Conservation (phyloP, 2,329 filamentous ascomycete species). For the Phaeomoniella chlamydospora region DNA sequence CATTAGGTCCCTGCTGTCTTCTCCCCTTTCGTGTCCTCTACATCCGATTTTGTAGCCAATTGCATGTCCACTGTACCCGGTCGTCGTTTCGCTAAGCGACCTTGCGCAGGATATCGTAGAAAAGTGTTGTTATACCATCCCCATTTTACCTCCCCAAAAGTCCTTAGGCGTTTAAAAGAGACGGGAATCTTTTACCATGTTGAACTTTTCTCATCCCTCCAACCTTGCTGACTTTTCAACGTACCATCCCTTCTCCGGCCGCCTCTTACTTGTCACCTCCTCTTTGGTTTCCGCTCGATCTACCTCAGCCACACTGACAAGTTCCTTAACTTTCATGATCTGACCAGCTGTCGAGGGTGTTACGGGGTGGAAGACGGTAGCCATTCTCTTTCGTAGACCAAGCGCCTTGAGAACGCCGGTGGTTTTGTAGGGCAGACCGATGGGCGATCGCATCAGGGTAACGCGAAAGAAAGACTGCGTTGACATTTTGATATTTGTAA, state of each 20-base stretch:
- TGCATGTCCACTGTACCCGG: too few species aligned
- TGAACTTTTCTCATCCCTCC: too few species aligned
- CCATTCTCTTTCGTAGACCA: slow-evolving; percentile 69
- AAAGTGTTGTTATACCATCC: too few species aligned
- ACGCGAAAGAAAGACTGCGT: slow-evolving; percentile 65
- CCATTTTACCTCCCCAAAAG: too few species aligned
- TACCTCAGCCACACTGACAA: slow-evolving; percentile 72
- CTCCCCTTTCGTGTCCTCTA: too few species aligned
- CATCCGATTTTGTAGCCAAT: too few species aligned
- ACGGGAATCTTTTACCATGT: too few species aligned
- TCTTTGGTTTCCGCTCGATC: slow-evolving; percentile 45
- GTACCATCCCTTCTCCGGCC: not conserved
- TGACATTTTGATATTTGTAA: not conserved
- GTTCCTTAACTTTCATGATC: slow-evolving; percentile 87
- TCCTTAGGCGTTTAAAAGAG: too few species aligned
- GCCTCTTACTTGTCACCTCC: slow-evolving; percentile 51
- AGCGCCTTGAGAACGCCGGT: slow-evolving; percentile 72
- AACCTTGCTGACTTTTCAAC: not conserved
- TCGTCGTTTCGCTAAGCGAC: too few species aligned
- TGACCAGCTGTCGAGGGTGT: slow-evolving; percentile 69
- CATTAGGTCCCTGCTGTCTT: too few species aligned
- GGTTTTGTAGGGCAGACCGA: slow-evolving; percentile 70
- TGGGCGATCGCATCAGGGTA: slow-evolving; percentile 76
- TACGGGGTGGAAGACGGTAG: slow-evolving; percentile 81
- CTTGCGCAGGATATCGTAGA: too few species aligned